Conservation (phyloP, 2,329 filamentous ascomycete genomes). For the Hymenoscyphus fraxineus region DNA sequence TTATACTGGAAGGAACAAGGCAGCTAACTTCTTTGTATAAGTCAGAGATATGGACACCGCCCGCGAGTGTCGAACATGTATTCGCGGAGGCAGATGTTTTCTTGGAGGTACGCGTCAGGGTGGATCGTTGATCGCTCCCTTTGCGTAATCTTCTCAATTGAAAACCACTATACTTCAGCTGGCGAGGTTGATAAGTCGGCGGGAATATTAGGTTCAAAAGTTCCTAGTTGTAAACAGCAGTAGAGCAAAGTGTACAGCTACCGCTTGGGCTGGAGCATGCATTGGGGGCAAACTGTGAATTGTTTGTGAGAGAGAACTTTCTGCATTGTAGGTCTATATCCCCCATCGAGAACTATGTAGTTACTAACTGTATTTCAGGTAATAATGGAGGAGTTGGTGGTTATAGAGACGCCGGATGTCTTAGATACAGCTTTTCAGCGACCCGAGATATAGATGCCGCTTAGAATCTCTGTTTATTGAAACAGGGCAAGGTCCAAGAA, state of each 20-base stretch:
- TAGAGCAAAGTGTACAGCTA: neutral
- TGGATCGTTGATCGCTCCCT: neutral
- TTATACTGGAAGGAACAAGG: neutral
- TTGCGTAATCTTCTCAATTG: neutral
- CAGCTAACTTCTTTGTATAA: neutral
- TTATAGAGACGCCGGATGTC: slow-evolving; percentile 2
- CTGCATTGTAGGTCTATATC: neutral
- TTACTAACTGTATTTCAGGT: neutral
- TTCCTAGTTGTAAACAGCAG: neutral
- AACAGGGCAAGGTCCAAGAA: no score
- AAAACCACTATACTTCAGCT: no score
- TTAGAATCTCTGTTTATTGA: neutral
- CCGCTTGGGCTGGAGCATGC: neutral
- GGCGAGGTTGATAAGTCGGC: no score
- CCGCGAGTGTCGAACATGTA: neutral
- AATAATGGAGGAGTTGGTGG: neutral
- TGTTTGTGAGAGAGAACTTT: neutral
- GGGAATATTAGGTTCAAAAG: no score
- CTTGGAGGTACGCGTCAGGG: neutral
- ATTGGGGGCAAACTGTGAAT: neutral
- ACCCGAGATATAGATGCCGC: neutral
- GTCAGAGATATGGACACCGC: neutral
- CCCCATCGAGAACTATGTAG: neutral
- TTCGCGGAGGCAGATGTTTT: neutral
- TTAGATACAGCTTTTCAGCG: neutral